Conservation (phyloP, 2,329 filamentous ascomycete genomes). For the Epichloe baconii region DNA sequence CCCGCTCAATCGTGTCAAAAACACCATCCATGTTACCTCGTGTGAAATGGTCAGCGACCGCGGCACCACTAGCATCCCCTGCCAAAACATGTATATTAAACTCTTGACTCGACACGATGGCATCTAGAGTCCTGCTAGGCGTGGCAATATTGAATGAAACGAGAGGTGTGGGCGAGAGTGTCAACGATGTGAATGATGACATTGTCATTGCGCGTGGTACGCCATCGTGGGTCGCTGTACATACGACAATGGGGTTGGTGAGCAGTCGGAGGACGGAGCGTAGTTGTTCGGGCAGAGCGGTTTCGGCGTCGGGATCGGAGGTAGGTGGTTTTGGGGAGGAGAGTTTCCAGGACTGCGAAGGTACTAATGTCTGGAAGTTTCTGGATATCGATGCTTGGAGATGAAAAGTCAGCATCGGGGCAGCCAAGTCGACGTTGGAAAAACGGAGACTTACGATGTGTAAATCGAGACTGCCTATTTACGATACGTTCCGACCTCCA, state of each 20-base stretch:
- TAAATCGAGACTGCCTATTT: not conserved
- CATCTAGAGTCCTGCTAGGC: constrained; percentile 42
- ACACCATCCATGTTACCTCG: constrained; percentile 31
- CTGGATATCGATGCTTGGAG: not conserved
- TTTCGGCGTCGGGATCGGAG: constrained; percentile 18
- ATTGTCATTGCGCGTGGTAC: constrained; percentile 41
- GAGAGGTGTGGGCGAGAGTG: constrained; percentile 36
- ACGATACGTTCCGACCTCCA: not conserved
- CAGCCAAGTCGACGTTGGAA: not conserved
- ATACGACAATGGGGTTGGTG: constrained; percentile 41
- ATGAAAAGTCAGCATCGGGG: not conserved
- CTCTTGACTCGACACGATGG: constrained; percentile 27
- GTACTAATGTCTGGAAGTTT: constrained; percentile 8
- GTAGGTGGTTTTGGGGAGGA: constrained; percentile 20
- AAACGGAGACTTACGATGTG: not conserved
- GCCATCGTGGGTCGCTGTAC: constrained; percentile 29
- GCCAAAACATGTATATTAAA: constrained; percentile 45
- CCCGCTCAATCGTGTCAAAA: constrained; percentile 16
- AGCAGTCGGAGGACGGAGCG: constrained; percentile 41
- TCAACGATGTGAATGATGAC: constrained; percentile 45
- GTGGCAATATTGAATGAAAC: constrained; percentile 44
- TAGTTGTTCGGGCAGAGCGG: constrained; percentile 31
- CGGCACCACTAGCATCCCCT: constrained; percentile 32
- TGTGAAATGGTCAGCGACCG: constrained; percentile 39
- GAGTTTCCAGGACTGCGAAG: constrained; percentile 16